These are phyloP conservation scores for Bacterosira constricta DNA, from an alignment of 108 stramenopile genomes.

Conservation along the genomic window DNA sequence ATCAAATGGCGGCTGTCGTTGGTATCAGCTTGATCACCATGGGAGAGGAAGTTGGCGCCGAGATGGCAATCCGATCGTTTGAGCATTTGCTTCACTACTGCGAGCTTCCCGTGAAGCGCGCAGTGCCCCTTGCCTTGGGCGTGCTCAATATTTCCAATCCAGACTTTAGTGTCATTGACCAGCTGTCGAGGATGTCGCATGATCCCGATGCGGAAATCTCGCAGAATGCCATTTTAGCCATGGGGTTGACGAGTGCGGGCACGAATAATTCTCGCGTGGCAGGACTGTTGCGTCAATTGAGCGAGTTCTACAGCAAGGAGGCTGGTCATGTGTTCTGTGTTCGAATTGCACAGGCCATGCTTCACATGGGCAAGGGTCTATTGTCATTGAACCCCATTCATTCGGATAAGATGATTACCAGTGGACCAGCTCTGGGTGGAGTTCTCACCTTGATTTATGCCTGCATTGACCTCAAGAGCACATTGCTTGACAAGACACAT, in stretches of 20 bases:
- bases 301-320: constrained; percentile 97
- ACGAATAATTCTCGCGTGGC: constrained; percentile 99
- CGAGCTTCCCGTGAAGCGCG: constrained; percentile 96
- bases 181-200: constrained; percentile 96
- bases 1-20: constrained; percentile 94
- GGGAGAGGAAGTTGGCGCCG: constrained; percentile 97
- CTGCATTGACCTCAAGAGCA: constrained; percentile 92
- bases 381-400: constrained; percentile 95
- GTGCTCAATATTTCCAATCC: constrained; percentile 95
- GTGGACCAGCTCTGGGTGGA: constrained; percentile 89
- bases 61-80: constrained; percentile 97
- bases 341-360: constrained; percentile 97
- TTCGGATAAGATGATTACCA: constrained; percentile 94
- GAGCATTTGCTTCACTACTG: constrained; percentile 99
- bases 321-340: constrained; percentile 96
- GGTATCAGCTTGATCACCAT: constrained; percentile 97
- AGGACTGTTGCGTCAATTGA: constrained; percentile 94
- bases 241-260: constrained; percentile 97
- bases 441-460: constrained; percentile 91
- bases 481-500: constrained; percentile 96
- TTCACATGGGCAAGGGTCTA: constrained; percentile 99
- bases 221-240: constrained; percentile 92
- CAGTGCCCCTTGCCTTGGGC: constrained; percentile 96
- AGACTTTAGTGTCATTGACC: constrained; percentile 96
- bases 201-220: constrained; percentile 95